Evolutionary conservation across 305 asterid species (phyloP).

Genomic region (Fraxinus nigra): DNA sequence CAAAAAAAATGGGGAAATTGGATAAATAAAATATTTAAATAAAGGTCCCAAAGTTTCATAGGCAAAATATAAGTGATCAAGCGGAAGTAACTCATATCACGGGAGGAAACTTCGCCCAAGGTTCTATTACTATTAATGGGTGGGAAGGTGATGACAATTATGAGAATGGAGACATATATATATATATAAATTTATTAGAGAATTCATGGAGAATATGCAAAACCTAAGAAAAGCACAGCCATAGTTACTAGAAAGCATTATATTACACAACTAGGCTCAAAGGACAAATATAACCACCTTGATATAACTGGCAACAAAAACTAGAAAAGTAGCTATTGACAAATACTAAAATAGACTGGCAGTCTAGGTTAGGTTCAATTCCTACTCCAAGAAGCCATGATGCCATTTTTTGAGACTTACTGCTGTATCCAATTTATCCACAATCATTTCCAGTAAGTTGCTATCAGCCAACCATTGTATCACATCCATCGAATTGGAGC

Average conservation of each 20-base stretch:
- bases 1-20: background rate
- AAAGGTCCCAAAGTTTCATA: background rate
- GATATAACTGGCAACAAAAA: constrained; percentile 12
- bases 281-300: background rate
- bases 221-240: background rate
- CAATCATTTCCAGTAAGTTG: constrained; percentile 91
- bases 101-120: too few relatives aligned
- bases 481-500: constrained; percentile 77
- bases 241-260: background rate
- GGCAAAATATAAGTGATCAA: background rate
- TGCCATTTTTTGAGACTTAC: constrained; percentile 42
- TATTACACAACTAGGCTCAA: background rate
- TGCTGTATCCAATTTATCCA: constrained; percentile 72
- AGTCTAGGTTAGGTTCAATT: constrained; percentile 3
- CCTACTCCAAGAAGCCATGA: constrained; percentile 16
- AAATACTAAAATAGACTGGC: background rate
- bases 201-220: background rate
- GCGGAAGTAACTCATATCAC: too few relatives aligned
- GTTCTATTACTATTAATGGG: too few relatives aligned
- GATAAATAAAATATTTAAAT: background rate
- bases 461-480: constrained; percentile 98
- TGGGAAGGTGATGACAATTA: background rate
- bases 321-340: constrained; percentile 9
- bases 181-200: background rate
- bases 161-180: background rate